Percentiles rank a stretch among this genome's conserved stretches.
These are phyloP conservation scores for Mycotypha africana DNA, from an alignment of 371 early-diverging fungal species.

Conservation along the genomic window DNA sequence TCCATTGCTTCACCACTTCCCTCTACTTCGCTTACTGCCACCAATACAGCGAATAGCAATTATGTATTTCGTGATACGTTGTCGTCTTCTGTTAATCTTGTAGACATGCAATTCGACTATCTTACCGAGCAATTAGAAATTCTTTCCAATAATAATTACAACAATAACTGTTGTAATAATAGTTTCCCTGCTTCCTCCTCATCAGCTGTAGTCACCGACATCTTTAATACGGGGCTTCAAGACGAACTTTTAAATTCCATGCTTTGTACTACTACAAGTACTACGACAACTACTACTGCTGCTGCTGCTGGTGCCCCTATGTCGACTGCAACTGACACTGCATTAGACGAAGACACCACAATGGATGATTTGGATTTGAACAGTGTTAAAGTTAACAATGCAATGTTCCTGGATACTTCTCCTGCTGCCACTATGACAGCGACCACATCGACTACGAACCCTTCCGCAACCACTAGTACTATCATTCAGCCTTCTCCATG, in stretches of 20 bases:
- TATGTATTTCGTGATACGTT: too few species aligned
- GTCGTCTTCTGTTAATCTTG: not conserved
- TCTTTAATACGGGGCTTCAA: conserved; percentile 18
- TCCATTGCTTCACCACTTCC: conserved; percentile 15
- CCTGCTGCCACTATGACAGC: not conserved
- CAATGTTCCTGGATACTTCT: too few species aligned
- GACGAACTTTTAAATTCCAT: conserved; percentile 6
- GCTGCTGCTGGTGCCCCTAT: not conserved
- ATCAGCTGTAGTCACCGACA: conserved; percentile 17
- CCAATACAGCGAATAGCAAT: not conserved
- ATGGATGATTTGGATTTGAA: too few species aligned
- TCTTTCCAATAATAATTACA: not conserved
- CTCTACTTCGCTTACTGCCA: not conserved
- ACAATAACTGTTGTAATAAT: not conserved
- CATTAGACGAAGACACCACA: too few species aligned
- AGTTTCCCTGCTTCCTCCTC: not conserved
- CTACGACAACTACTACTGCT: not conserved
- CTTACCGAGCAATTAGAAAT: conserved; percentile 16
- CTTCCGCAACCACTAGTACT: not conserved
- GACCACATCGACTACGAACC: not conserved
- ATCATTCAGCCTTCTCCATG: conserved; percentile 11
- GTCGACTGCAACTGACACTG: too few species aligned
- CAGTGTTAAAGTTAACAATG: too few species aligned
- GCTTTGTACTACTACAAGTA: too few species aligned
- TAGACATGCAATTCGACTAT: conserved; percentile 23